Conservation (phyloP, 73 alveolate genomes). For the Paramecium sexaurelia region DNA sequence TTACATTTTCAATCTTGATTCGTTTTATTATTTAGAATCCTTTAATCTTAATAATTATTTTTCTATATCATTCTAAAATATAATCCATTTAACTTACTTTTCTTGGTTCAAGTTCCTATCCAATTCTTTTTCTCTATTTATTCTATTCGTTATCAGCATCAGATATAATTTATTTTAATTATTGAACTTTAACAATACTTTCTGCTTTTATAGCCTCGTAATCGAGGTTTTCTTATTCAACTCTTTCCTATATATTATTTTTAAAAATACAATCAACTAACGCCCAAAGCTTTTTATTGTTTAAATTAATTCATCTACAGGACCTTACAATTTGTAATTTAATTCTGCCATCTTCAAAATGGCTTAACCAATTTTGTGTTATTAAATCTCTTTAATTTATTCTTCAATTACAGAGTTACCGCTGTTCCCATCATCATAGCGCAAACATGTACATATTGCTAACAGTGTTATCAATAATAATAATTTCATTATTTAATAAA, state of each 20-base stretch:
- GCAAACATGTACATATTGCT: background rate
- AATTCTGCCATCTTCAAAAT: conserved; percentile 50
- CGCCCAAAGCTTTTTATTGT: conserved; percentile 45
- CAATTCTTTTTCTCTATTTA: conserved; percentile 25
- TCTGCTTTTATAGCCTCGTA: conserved; percentile 51
- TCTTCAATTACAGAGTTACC: conserved; percentile 49
- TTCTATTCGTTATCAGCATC: conserved; percentile 40
- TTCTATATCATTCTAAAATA: background rate
- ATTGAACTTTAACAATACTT: conserved; percentile 8
- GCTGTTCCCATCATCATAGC: conserved; percentile 36
- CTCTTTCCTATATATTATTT: conserved; percentile 25
- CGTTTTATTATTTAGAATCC: background rate
- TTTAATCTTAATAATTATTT: background rate
- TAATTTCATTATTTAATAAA: conserved; percentile 12
- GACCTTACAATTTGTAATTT: conserved; percentile 42
- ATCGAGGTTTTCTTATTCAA: conserved; percentile 49
- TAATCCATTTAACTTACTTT: background rate
- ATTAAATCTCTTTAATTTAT: conserved; percentile 13
- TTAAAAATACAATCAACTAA: conserved; percentile 9
- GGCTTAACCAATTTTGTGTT: conserved; percentile 39
- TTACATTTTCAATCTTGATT: conserved; percentile 6
- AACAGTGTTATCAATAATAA: background rate
- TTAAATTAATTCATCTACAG: conserved; percentile 44
- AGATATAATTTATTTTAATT: background rate
- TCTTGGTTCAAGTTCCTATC: conserved; percentile 43